Base-by-base conservation (phyloP, 1,139 yeast species). In the Candida pseudocylindracea region DNA sequence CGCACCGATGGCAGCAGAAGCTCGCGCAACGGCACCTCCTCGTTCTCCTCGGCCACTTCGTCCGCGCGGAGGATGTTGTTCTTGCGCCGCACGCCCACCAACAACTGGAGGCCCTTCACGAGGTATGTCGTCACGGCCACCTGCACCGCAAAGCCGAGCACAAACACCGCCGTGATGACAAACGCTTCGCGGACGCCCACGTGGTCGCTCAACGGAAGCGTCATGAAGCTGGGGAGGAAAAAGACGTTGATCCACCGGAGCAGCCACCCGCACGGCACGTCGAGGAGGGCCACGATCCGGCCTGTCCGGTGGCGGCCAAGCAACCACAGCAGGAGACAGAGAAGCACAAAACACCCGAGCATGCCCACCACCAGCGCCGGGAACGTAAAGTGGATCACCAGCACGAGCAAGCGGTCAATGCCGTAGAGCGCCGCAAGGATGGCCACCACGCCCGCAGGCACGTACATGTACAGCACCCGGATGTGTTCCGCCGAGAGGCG, bases 331-430 rank as follows among this genome's bases (percentile, higher is more conserved):
- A 59, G 41, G 3, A 54, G 38, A 37, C 71, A 53, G 12, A 75
- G 49, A 4, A 58, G 47, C 12, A 64, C 51, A 45, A 73, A 66
- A 37, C 71, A 59, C 20, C 73, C 49, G 45, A 76, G 55, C 85
- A 78, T 72, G 27, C 81, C 72, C 33, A 79, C 61, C 24, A 76
- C 91, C 9, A 85, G 73, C 8, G 80, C 64, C 0, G 92, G 92
- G 44, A 78, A 72, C 32, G 60, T 54, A 38, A 75, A 61, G 8
- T 66, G 59, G 28, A 69, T 60, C 24, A 60, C 49, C 35, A 54
- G 44, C 24, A 55, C 50, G 36, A 76, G 59, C 33, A 69, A 49
- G 35, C 58, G 54, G 42, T 76, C 68, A 31, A 74, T 58, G 0
- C 79, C 85, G 41, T 75, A 78, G n/a, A 76, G 50, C 3, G 70